Conservation (phyloP, 192 early-diverging fungal species). For the Coemansia sp. region DNA sequence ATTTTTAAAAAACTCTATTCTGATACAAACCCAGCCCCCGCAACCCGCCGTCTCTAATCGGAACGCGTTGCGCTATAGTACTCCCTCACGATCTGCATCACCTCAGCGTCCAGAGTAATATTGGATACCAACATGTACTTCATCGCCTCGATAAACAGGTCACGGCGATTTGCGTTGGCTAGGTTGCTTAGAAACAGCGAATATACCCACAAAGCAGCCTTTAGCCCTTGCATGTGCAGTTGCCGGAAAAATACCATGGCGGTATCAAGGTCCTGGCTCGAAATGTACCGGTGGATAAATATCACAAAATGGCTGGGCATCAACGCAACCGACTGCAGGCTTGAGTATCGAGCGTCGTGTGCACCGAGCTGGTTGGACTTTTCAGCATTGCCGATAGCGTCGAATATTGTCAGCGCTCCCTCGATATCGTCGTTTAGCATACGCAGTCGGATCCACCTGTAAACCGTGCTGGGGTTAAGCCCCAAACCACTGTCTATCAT, state of each 20-base stretch:
- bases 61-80: neutral
- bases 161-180: slow-evolving; percentile 3
- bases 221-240: slow-evolving; percentile 21
- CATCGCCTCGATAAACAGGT: slow-evolving; percentile 19
- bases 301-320: slow-evolving; percentile 18
- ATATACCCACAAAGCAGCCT: slow-evolving; percentile 15
- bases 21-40: no score
- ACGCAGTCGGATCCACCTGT: slow-evolving; percentile 25
- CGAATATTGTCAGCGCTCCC: slow-evolving; percentile 21
- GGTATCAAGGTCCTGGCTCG: neutral
- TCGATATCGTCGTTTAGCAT: slow-evolving; percentile 12
- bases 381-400: slow-evolving; percentile 13
- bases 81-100: slow-evolving; percentile 13
- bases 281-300: slow-evolving; percentile 18
- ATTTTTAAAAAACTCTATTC: no score
- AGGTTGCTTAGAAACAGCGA: slow-evolving; percentile 11
- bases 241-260: slow-evolving; percentile 18
- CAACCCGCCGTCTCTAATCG: neutral
- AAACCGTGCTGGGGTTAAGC: slow-evolving; percentile 19
- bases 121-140: slow-evolving; percentile 19
- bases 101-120: slow-evolving; percentile 1
- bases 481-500: slow-evolving; percentile 7
- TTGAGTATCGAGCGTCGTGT: slow-evolving; percentile 9
- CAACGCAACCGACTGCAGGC: slow-evolving; percentile 9
- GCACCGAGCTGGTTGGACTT: slow-evolving; percentile 10